These are phyloP conservation scores for Neonothopanus nambi DNA, from an alignment of 1,284 basidiomycete species.

Conservation along the genomic window DNA sequence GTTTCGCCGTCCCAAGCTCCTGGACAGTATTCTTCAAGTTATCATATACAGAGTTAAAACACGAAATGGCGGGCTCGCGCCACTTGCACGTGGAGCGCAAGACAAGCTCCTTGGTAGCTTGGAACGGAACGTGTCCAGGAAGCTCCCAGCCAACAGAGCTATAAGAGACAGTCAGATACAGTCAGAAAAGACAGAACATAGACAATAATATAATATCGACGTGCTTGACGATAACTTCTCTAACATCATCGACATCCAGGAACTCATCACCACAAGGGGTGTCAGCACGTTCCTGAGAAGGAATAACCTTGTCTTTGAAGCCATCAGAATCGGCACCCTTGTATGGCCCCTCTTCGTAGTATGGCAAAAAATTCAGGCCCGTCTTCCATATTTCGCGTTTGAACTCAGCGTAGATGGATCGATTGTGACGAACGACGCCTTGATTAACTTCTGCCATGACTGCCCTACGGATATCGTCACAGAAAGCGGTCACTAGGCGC, in stretches of 20 bases:
- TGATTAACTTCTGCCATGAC: constrained; percentile 38
- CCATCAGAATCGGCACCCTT: constrained; percentile 12
- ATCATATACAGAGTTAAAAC: constrained; percentile 35
- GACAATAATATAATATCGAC: constrained; percentile 5
- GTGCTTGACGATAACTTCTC: constrained; percentile 31
- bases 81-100: constrained; percentile 39
- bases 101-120: constrained; percentile 46
- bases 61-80: constrained; percentile 38
- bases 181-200: background rate
- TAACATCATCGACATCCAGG: constrained; percentile 31
- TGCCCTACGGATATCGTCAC: constrained; percentile 33
- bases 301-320: background rate
- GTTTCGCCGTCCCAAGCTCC: background rate
- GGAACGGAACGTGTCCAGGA: constrained; percentile 49
- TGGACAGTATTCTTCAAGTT: constrained; percentile 14
- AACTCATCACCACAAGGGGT: background rate
- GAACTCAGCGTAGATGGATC: constrained; percentile 33
- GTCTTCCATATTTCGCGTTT: constrained; percentile 38
- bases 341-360: too few species aligned
- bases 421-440: constrained; percentile 37
- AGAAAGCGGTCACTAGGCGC: constrained; percentile 46
- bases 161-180: background rate
- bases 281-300: background rate
- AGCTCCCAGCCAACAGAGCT: constrained; percentile 55
- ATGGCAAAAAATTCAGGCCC: constrained; percentile 40